phyloP scores from a whole-genome alignment of 2,329 filamentous ascomycete species.

The Dactylellina parvicollis region DNA sequence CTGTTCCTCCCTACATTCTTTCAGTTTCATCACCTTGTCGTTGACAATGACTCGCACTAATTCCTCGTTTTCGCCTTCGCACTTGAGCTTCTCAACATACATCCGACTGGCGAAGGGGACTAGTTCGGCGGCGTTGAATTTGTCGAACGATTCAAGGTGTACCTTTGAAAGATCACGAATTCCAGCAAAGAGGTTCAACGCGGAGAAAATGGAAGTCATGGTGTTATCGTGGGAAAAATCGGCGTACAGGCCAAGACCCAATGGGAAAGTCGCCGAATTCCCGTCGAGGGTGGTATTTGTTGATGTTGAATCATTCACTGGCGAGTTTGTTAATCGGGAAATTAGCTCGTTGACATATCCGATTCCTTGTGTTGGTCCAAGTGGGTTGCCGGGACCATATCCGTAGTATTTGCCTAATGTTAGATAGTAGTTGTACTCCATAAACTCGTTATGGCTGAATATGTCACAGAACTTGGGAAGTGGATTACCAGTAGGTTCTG shows the following conservation, averaged over 20 bases:
- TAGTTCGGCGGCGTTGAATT: constrained; percentile 79
- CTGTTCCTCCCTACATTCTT: constrained; percentile 75
- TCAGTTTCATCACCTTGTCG: constrained; percentile 78
- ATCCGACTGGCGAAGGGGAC: constrained; percentile 83
- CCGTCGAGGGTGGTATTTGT: constrained; percentile 81
- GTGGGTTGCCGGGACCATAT: constrained; percentile 77
- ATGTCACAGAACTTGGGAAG: constrained; percentile 79
- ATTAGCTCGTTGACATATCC: constrained; percentile 90
- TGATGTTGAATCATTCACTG: constrained; percentile 77
- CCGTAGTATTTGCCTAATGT: constrained; percentile 86
- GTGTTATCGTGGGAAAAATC: constrained; percentile 94
- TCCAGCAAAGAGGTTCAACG: constrained; percentile 79
- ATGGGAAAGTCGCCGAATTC: constrained; percentile 75
- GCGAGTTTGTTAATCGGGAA: constrained; percentile 75
- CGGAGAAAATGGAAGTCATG: constrained; percentile 79
- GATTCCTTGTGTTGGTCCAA: constrained; percentile 85
- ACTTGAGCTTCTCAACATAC: constrained; percentile 89
- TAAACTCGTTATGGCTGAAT: constrained; percentile 79
- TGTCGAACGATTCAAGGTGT: constrained; percentile 65
- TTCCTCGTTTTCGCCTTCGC: constrained; percentile 70
- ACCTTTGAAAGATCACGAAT: constrained; percentile 68
- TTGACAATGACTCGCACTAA: constrained; percentile 83
- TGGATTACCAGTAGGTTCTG: constrained; percentile 65
- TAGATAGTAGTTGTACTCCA: constrained; percentile 81
- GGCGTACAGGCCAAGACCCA: constrained; percentile 75